Evolutionary conservation across 352 stramenopile species (phyloP).

Genomic region (Phytophthora hibernalis): DNA sequence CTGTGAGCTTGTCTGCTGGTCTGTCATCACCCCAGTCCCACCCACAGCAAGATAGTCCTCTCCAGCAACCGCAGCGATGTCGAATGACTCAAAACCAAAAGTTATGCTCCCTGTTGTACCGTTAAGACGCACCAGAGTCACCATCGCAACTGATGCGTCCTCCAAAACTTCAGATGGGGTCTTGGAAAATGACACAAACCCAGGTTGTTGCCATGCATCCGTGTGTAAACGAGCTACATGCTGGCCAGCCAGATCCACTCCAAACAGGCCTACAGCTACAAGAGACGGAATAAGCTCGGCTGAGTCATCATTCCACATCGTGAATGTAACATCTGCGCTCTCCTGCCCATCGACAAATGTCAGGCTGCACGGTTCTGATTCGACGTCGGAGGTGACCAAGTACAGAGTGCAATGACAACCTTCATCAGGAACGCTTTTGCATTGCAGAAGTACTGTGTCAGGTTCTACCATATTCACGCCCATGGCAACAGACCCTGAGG

Average conservation of each 20-base stretch:
- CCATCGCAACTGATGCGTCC: conserved; percentile 41
- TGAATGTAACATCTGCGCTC: conserved; percentile 41
- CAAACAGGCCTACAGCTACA: conserved; percentile 29
- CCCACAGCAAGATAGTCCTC: conserved; percentile 47
- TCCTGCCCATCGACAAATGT: conserved; percentile 57
- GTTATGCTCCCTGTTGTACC: conserved; percentile 46
- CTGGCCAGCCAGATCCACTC: conserved; percentile 22
- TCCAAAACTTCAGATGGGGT: conserved; percentile 39
- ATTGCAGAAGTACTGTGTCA: conserved; percentile 38
- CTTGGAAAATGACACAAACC: conserved; percentile 46
- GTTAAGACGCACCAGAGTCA: conserved; percentile 62
- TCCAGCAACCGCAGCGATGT: conserved; percentile 35
- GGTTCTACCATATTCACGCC: conserved; percentile 43
- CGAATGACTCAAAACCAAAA: conserved; percentile 60
- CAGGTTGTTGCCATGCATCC: conserved; percentile 29
- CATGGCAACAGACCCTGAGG: conserved; percentile 39
- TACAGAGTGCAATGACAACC: conserved; percentile 50
- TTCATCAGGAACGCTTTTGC: conserved; percentile 22
- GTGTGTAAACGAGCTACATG: conserved; percentile 42
- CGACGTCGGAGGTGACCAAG: conserved; percentile 19
- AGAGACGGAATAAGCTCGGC: conserved; percentile 28
- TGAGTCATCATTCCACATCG: conserved; percentile 47
- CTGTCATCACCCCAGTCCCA: conserved; percentile 33
- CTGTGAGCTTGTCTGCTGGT: conserved; percentile 44
- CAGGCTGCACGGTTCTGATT: conserved; percentile 30